Evolutionary conservation across 1,284 basidiomycete genomes (phyloP).

Genomic region (Melampsora medusae): DNA sequence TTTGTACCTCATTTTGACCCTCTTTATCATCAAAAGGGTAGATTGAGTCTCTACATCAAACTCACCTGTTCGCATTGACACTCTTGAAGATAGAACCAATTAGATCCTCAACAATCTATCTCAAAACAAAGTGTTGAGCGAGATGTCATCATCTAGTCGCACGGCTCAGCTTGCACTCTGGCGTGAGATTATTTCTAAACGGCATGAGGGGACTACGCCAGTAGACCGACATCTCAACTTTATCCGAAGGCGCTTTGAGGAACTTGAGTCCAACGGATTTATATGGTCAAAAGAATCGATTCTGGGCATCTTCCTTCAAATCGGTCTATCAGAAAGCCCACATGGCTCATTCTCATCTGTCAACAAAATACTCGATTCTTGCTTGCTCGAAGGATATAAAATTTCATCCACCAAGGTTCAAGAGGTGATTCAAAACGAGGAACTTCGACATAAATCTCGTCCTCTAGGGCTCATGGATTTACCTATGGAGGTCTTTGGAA

Average conservation of each 20-base stretch:
- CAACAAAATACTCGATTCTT: background rate
- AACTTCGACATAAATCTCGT: background rate
- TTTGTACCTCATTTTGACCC: too few relatives aligned
- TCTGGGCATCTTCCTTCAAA: background rate
- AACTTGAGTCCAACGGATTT: background rate
- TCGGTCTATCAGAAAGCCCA: background rate
- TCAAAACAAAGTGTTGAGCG: background rate
- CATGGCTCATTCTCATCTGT: background rate
- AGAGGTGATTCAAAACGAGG: background rate
- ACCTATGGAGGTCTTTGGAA: background rate
- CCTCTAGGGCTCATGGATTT: background rate
- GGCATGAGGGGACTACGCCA: background rate
- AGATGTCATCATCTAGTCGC: background rate
- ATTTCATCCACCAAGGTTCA: background rate
- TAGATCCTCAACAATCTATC: background rate
- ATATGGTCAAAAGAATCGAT: background rate
- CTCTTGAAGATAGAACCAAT: background rate
- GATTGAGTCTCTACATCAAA: too few relatives aligned
- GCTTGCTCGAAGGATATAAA: background rate
- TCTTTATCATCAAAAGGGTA: too few relatives aligned
- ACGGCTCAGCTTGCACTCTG: background rate
- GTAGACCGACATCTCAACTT: background rate
- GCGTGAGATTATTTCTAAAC: background rate
- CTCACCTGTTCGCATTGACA: background rate
- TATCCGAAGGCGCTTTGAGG: background rate